Conservation (phyloP, 75 land plant species). For the Cunninghamia lanceolata region DNA sequence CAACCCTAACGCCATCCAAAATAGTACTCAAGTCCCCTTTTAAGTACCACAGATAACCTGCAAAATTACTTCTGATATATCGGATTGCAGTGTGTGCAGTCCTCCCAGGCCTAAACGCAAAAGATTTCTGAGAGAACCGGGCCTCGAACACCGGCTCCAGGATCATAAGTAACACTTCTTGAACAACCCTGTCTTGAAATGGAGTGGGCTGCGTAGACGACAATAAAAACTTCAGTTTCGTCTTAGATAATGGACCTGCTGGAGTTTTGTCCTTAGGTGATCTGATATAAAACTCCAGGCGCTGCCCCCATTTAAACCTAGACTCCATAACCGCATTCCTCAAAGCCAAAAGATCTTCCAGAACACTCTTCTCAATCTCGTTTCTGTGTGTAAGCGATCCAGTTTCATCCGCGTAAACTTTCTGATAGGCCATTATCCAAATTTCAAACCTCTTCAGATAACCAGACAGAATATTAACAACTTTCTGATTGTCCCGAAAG, state of each 20-base stretch:
- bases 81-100: conserved; percentile 69
- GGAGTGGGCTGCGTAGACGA: conserved; percentile 53
- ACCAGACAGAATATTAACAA: conserved; percentile 32
- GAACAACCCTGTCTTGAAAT: conserved; percentile 80
- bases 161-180: conserved; percentile 80
- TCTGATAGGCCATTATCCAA: conserved; percentile 83
- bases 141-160: conserved; percentile 81
- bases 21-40: conserved; percentile 67
- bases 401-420: conserved; percentile 59
- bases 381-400: conserved; percentile 55
- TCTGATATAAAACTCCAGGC: conserved; percentile 50
- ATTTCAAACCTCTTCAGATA: conserved; percentile 53
- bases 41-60: conserved; percentile 73
- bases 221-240: conserved; percentile 44
- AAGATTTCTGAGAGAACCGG: conserved; percentile 66
- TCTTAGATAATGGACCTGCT: conserved; percentile 51
- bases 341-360: conserved; percentile 50
- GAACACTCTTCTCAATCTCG: conserved; percentile 26
- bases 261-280: conserved; percentile 62
- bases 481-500: conserved; percentile 44
- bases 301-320: conserved; percentile 70
- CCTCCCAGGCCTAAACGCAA: conserved; percentile 80
- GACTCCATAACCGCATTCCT: conserved; percentile 60
- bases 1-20: conserved; percentile 53
- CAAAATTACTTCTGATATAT: conserved; percentile 62